A percentile compares a stretch with the other conserved stretches of the same genome.
Evolutionary conservation across 805 yeast species (phyloP).

Genomic region (Maudiozyma pseudohumilis): DNA sequence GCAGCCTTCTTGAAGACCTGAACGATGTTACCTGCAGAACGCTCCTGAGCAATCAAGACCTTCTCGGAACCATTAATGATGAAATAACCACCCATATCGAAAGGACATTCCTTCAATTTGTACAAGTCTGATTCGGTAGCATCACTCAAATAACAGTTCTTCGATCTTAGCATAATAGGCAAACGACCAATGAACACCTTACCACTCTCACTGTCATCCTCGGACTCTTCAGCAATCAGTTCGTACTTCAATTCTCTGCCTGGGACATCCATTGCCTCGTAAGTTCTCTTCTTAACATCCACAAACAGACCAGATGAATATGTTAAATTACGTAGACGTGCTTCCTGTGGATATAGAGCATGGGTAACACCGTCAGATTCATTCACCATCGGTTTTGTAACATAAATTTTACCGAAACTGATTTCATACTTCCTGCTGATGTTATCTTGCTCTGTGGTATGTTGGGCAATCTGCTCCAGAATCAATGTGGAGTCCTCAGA

Average conservation of each 20-base stretch:
- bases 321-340: constrained; percentile 89
- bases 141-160: constrained; percentile 86
- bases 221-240: constrained; percentile 39
- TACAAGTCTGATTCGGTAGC: constrained; percentile 87
- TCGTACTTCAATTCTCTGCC: constrained; percentile 52
- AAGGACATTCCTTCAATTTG: constrained; percentile 95
- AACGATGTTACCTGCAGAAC: constrained; percentile 96
- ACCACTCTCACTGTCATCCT: constrained; percentile 59
- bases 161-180: constrained; percentile 95
- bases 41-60: constrained; percentile 96
- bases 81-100: constrained; percentile 99
- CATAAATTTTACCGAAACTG: constrained; percentile 93
- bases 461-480: constrained; percentile 97
- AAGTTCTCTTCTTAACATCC: constrained; percentile 85
- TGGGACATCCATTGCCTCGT: constrained; percentile 69
- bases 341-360: constrained; percentile 96
- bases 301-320: constrained; percentile 94
- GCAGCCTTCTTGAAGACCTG: constrained; percentile 98
- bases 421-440: constrained; percentile 89
- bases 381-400: constrained; percentile 95
- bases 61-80: constrained; percentile 97
- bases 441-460: constrained; percentile 81
- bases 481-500: constrained; percentile 92
- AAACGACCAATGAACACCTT: constrained; percentile 92
- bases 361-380: constrained; percentile 99